A percentile compares a stretch with the other conserved stretches of the same genome.
These are phyloP conservation scores for Cicer arietinum DNA, from an alignment of 306 rosid species.

Conservation along the genomic window DNA sequence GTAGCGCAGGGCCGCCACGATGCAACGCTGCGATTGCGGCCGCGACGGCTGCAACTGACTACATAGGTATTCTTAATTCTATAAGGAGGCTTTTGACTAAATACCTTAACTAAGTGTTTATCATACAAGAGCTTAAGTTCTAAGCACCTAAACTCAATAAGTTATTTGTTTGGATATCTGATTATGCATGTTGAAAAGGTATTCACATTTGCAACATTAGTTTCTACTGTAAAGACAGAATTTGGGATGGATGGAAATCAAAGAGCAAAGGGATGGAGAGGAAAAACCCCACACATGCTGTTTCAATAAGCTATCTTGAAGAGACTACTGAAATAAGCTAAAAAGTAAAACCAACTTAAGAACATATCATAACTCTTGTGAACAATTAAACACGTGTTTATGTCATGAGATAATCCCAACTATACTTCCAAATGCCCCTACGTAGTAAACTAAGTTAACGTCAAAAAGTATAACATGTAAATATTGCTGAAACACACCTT, in stretches of 20 bases:
- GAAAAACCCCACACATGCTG: not conserved
- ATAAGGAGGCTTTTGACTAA: not conserved
- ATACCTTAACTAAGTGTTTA: not conserved
- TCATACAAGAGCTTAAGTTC: not conserved
- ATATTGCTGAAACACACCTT: slow-evolving; percentile 61
- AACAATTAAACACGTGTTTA: not conserved
- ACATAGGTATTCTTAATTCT: slow-evolving; percentile 1
- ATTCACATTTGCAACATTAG: slow-evolving; percentile 1
- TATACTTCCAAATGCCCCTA: slow-evolving; percentile 7
- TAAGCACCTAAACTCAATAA: not conserved
- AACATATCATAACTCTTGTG: not conserved
- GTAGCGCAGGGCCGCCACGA: too few relatives aligned
- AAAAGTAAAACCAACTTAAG: not conserved
- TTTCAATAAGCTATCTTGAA: slow-evolving; percentile 13
- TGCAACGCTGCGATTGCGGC: too few relatives aligned
- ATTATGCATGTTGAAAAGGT: not conserved
- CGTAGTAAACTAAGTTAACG: slow-evolving; percentile 11
- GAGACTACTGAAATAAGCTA: not conserved
- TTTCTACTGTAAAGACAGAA: slow-evolving; percentile 5
- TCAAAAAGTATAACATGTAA: not conserved
- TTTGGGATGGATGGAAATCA: not conserved
- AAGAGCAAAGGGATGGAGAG: not conserved
- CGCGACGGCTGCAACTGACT: too few relatives aligned
- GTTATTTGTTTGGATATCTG: not conserved
- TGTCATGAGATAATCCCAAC: not conserved